Evolutionary conservation across 2,329 filamentous ascomycete species (phyloP), one percentile per base, ranked within the genome.

Genomic region (Westerdykella aurantiaca): DNA sequence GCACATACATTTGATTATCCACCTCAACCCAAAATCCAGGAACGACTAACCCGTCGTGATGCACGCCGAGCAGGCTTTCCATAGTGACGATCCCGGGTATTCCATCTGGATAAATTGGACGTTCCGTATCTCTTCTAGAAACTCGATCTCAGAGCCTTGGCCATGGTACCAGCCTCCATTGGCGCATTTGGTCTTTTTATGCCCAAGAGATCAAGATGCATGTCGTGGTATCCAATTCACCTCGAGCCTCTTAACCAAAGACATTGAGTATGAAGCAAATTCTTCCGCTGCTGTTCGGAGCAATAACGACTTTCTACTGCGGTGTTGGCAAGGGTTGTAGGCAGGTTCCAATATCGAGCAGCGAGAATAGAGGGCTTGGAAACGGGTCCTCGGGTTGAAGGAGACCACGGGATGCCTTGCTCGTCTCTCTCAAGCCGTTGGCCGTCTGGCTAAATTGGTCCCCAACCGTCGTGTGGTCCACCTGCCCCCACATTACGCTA

Each of bases 81-180:
- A 55, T 52, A 53, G 46, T 47, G 52, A 51, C 31, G 50, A 54
- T 56, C 50, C 60, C 60, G 60, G 60, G 37, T 60, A 60, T 63
- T 51, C 38, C 34, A 37, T 48, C 48, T 56, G 60, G 59, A 44
- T 63, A 64, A 63, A 61, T 56, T 54, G 38, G 31, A 17, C 25
- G 2, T 33, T 38, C 37, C 17, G 13, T n/a, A n/a, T 21, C 9
- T 21, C 22, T 38, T 38, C 37, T 38, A 21, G 37, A 38, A 38
- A n/a, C 37, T 38, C 22, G n/a, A 21, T n/a, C 22, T 16, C 14
- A 16, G 13, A 13, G 17, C 34, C 34, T 35, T 35, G 34, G 14
- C 14, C 34, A 35, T 35, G 14, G 17, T 21, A 21, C 11, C 7
- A 35, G 34, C 14, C 34, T 16, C 34, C 34, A 21, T 35, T 16